Base-by-base conservation (phyloP, 768 basidiomycete genomes). In the Cubamyces sp. region DNA sequence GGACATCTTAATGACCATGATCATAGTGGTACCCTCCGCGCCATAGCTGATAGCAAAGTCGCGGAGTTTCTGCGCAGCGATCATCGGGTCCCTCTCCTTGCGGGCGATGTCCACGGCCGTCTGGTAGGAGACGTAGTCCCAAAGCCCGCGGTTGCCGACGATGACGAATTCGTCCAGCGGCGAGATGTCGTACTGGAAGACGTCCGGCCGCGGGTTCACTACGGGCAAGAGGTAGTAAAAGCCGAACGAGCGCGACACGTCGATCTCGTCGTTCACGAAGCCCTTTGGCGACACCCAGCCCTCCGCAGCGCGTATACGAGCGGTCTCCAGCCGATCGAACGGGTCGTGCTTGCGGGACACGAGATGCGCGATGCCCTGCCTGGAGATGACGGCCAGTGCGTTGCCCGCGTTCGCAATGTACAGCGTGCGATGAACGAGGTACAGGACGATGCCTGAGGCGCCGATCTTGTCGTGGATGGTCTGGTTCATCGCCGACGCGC, bases 1-100 rank as follows among this genome's bases (percentile, higher is more conserved):
- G 9, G 84, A 85, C 21, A 97, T 79, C 52, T 85, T 85, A 67
- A 98, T 85, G 39, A 98, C 94, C 96, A 98, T 98, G 76, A 98
- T 95, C 95, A 98, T 98, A 50, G 90, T 91, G 63, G 88, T 92
- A 15, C 92, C 93, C 57, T 91, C 87, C 18, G 95, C 93, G 1
- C 97, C 97, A 74, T 98, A 98, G 67, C 93, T 94, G 71, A 99
- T 92, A 8, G 97, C 94, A 64, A 98, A 92, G 73, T 99, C 97
- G 50, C 97, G 85, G 43, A 99, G 76, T 77, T 97, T 98, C 78
- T 98, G 96, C 0, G 97, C 94, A 5, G 97, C 97, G 70, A 94
- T 87, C 87, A 90, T 90, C 0, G 89, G 88, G 67, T 91, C 87
- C 15, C 82, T 75, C 68, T 90, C 90, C 7, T 84, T 84, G 41